Evolutionary conservation across 2,329 filamentous ascomycete genomes (phyloP).

Genomic region (Aspergillus viridinutans): DNA sequence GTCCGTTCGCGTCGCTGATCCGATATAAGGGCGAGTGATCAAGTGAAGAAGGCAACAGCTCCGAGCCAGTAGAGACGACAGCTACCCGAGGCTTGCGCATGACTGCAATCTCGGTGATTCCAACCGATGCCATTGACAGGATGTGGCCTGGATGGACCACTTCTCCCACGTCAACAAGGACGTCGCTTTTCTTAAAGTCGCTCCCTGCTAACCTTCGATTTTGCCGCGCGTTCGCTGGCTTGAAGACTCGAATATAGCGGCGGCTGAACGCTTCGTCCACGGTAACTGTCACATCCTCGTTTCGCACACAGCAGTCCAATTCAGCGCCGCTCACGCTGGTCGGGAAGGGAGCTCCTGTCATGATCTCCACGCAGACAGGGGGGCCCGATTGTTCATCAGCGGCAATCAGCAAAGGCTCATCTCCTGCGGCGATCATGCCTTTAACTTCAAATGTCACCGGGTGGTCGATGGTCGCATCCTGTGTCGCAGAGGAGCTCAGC

Average conservation of each 20-base stretch:
- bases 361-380: slow-evolving; percentile 25
- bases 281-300: slow-evolving; percentile 13
- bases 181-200: slow-evolving; percentile 16
- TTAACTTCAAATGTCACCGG: slow-evolving; percentile 17
- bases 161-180: slow-evolving; percentile 11
- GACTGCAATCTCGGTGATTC: slow-evolving; percentile 13
- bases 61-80: slow-evolving; percentile 18
- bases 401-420: slow-evolving; percentile 5
- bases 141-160: slow-evolving; percentile 16
- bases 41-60: slow-evolving; percentile 1
- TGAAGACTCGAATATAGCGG: slow-evolving; percentile 11
- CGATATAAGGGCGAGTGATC: not conserved
- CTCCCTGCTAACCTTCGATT: slow-evolving; percentile 18
- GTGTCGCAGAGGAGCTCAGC: slow-evolving; percentile 17
- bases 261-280: not conserved
- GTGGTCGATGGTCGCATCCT: slow-evolving; percentile 9
- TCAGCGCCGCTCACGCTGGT: not conserved
- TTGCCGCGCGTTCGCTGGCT: slow-evolving; percentile 12
- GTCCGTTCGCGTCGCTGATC: slow-evolving; percentile 22
- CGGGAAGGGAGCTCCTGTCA: slow-evolving; percentile 29
- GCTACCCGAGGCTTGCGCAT: slow-evolving; percentile 9
- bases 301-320: slow-evolving; percentile 18
- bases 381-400: not conserved
- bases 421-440: slow-evolving; percentile 16
- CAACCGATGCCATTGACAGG: slow-evolving; percentile 22